These are phyloP conservation scores for Prunus mongolica DNA, from an alignment of 306 rosid genomes.

Conservation along the genomic window DNA sequence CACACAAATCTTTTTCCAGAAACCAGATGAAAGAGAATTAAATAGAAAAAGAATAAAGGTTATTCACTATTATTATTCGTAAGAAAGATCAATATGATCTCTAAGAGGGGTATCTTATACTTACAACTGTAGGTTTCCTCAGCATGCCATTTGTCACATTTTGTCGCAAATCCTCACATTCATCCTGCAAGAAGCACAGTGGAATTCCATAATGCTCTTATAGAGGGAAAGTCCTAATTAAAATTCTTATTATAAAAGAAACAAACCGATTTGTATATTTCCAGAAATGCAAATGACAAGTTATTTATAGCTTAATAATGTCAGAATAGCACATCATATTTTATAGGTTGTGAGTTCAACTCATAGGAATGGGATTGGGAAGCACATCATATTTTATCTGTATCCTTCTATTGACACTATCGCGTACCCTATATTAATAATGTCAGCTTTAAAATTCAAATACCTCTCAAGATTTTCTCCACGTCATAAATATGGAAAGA, in stretches of 20 bases:
- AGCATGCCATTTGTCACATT: constrained; percentile 38
- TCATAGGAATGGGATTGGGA: neutral
- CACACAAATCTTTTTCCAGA: neutral
- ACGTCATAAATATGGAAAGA: neutral
- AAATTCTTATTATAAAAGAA: constrained; percentile 4
- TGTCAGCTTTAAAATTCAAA: neutral
- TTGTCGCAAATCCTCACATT: constrained; percentile 55
- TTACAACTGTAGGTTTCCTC: constrained; percentile 54
- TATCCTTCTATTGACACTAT: neutral
- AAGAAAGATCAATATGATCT: neutral
- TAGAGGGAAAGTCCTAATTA: neutral
- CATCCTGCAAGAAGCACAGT: constrained; percentile 49
- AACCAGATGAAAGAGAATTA: neutral
- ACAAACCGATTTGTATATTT: neutral
- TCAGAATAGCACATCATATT: neutral
- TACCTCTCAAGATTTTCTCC: neutral
- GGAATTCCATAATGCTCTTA: neutral
- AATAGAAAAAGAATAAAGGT: neutral
- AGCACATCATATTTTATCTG: neutral
- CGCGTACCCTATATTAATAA: neutral
- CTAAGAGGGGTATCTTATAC: constrained; percentile 21
- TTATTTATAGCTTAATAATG: neutral
- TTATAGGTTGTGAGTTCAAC: neutral
- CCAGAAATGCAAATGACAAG: neutral
- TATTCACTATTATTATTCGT: neutral